Evolutionary conservation across 2,329 filamentous ascomycete genomes (phyloP).

Genomic region (Neonectria hederae): DNA sequence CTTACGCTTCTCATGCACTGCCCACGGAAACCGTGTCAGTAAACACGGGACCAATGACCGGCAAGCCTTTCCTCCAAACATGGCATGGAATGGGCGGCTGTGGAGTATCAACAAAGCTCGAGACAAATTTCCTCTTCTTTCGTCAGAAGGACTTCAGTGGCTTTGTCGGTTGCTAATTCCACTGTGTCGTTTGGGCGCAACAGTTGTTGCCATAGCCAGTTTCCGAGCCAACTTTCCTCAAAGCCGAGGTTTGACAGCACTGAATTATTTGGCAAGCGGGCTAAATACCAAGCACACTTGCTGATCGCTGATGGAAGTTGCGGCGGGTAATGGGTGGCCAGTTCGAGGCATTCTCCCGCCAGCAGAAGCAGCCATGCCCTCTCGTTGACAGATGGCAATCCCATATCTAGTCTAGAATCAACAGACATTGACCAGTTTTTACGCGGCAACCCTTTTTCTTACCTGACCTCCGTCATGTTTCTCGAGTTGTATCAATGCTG

Average conservation of each 20-base stretch:
- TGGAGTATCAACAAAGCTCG: not conserved
- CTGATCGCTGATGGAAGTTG: not conserved
- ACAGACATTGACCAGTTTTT: not conserved
- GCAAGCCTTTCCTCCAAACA: not conserved
- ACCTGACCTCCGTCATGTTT: not conserved
- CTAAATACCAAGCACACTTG: not conserved
- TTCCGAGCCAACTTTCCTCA: not conserved
- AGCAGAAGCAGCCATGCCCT: not conserved
- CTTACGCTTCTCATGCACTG: not conserved
- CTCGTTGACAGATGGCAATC: not conserved
- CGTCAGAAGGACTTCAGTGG: too few relatives aligned
- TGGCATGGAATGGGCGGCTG: not conserved
- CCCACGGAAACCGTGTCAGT: not conserved
- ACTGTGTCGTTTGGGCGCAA: not conserved
- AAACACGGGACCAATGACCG: not conserved
- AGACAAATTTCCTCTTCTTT: not conserved
- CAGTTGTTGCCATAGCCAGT: not conserved
- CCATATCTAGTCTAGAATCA: not conserved
- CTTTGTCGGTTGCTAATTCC: not conserved
- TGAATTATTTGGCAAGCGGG: not conserved
- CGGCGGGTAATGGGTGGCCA: not conserved
- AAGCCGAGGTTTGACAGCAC: not conserved
- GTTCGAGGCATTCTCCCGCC: not conserved
- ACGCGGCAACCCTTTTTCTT: not conserved
- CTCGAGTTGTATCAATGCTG: not conserved